Evolutionary conservation across 2,329 filamentous ascomycete genomes (phyloP).

Genomic region (Aureobasidium mangrovei): DNA sequence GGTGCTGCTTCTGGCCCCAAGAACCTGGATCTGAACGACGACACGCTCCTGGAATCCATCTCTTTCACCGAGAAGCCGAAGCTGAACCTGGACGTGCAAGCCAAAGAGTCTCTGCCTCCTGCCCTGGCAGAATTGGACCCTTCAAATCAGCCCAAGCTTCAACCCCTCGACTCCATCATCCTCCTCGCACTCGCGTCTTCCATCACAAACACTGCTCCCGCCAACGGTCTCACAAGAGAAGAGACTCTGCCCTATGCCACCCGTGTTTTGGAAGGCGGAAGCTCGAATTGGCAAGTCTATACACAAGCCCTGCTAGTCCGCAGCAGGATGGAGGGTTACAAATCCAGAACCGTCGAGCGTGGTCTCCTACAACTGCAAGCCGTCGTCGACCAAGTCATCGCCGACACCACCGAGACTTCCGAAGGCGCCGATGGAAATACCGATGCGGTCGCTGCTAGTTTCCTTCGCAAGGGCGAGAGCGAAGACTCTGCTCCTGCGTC

Average conservation of each 20-base stretch:
- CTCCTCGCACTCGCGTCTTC: constrained; percentile 73
- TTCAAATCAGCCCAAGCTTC: constrained; percentile 70
- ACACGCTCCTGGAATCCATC: constrained; percentile 83
- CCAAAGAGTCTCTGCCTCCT: constrained; percentile 47
- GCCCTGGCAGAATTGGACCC: constrained; percentile 59
- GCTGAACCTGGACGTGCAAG: constrained; percentile 30
- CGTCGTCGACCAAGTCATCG: constrained; percentile 88
- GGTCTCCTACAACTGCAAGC: constrained; percentile 89
- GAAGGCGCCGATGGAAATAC: constrained; percentile 20
- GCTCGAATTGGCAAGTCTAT: constrained; percentile 96
- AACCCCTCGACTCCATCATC: constrained; percentile 80
- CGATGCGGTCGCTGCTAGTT: constrained; percentile 54
- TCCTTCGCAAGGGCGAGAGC: constrained; percentile 67
- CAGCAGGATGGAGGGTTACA: constrained; percentile 81
- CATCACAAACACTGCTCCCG: constrained; percentile 78
- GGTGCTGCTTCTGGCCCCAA: constrained; percentile 26
- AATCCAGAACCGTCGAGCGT: constrained; percentile 77
- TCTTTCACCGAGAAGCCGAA: constrained; percentile 56
- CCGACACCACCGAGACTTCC: constrained; percentile 55
- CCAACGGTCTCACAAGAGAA: constrained; percentile 80
- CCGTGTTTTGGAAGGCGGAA: constrained; percentile 77
- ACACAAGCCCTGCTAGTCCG: constrained; percentile 86
- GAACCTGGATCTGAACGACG: constrained; percentile 75
- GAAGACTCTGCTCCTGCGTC: constrained; percentile 69
- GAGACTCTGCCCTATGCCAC: constrained; percentile 87